Percentiles rank a stretch among this genome's conserved stretches.
phyloP scores from a whole-genome alignment of 2,329 filamentous ascomycete genomes.

The Monosporascus sp. region DNA sequence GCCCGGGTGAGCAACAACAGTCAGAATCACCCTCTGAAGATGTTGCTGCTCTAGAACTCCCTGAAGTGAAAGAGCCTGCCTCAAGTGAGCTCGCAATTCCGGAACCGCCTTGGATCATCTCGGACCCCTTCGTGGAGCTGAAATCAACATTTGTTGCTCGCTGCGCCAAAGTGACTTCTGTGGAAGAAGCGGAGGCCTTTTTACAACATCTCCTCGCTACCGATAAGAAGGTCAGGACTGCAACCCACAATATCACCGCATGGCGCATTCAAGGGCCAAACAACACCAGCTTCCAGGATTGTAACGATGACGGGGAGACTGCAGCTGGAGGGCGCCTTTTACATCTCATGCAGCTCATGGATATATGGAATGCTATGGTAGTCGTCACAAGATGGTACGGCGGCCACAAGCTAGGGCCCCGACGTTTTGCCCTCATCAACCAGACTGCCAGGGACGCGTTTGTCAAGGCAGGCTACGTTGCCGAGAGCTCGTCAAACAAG shows the following conservation, averaged over 20 bases:
- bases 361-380: slow-evolving; percentile 86
- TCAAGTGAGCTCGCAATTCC: slow-evolving; percentile 16
- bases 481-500: slow-evolving; percentile 40
- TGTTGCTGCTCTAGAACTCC: slow-evolving; percentile 3
- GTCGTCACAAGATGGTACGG: slow-evolving; percentile 96
- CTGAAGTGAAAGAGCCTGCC: slow-evolving; percentile 6
- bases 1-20: slow-evolving; percentile 21
- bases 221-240: slow-evolving; percentile 78
- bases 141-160: slow-evolving; percentile 86
- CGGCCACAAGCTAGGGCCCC: slow-evolving; percentile 80
- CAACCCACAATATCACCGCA: slow-evolving; percentile 93
- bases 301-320: slow-evolving; percentile 91
- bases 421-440: slow-evolving; percentile 88
- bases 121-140: slow-evolving; percentile 68
- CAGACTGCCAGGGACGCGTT: slow-evolving; percentile 77
- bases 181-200: slow-evolving; percentile 64
- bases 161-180: slow-evolving; percentile 62
- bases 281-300: slow-evolving; percentile 70
- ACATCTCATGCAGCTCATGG: slow-evolving; percentile 91
- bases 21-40: slow-evolving; percentile 13
- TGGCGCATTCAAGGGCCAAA: slow-evolving; percentile 71
- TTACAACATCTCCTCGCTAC: slow-evolving; percentile 71
- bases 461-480: slow-evolving; percentile 66
- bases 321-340: slow-evolving; percentile 81
- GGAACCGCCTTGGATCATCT: slow-evolving; percentile 63